Percentiles rank a stretch among this genome's conserved stretches.
Evolutionary conservation across 768 basidiomycete species (phyloP).

Genomic region (Gautieria morchelliformis): DNA sequence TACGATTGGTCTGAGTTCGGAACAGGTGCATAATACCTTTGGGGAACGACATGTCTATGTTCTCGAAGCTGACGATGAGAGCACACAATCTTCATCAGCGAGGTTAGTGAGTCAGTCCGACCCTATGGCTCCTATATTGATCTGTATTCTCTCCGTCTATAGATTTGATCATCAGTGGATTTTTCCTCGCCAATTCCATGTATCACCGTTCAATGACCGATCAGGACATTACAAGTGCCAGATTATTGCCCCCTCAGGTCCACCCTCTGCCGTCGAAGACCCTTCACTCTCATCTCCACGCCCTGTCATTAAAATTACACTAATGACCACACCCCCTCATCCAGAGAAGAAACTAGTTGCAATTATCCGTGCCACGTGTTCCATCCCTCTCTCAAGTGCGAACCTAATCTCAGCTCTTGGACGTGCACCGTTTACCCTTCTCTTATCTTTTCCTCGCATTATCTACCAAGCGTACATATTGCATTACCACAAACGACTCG

Average conservation of each 20-base stretch:
- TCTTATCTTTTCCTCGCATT: conserved; percentile 52
- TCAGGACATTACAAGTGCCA: conserved; percentile 55
- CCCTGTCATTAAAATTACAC: conserved; percentile 20
- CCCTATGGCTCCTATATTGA: background rate
- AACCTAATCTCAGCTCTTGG: conserved; percentile 31
- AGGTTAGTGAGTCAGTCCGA: too few species aligned
- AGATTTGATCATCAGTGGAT: conserved; percentile 59
- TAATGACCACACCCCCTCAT: conserved; percentile 22
- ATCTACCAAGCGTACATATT: conserved; percentile 49
- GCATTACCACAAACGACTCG: conserved; percentile 48
- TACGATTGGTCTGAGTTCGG: background rate
- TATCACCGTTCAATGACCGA: conserved; percentile 70
- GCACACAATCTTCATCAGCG: conserved; percentile 28
- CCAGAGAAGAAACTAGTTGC: conserved; percentile 42
- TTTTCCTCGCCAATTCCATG: conserved; percentile 59
- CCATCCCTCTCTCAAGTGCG: conserved; percentile 31
- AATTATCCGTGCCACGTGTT: conserved; percentile 27
- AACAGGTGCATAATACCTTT: conserved; percentile 64
- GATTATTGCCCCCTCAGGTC: conserved; percentile 35
- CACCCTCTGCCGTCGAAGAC: conserved; percentile 25
- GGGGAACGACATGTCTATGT: conserved; percentile 58
- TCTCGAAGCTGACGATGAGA: conserved; percentile 31
- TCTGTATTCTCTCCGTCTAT: background rate
- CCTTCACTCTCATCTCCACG: conserved; percentile 12
- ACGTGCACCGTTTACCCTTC: conserved; percentile 40